phyloP scores from a whole-genome alignment of 192 early-diverging fungal species.

The Coemansia javaensis region DNA sequence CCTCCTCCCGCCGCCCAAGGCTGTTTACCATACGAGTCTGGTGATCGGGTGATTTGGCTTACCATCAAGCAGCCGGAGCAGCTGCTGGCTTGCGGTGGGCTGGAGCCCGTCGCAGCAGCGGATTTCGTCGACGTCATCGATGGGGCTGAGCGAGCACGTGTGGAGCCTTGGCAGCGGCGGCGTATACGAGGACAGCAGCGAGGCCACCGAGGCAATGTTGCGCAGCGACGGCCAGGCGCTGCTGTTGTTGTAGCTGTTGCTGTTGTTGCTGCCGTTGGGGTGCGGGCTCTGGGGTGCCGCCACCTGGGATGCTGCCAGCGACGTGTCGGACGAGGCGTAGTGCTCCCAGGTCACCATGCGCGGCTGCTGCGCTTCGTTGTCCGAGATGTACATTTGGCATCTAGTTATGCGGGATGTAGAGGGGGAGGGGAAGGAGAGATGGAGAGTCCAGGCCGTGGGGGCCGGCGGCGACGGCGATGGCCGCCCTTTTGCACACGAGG shows the following conservation, averaged over 20 bases:
- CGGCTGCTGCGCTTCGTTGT: background rate
- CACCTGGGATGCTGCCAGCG: too few relatives aligned
- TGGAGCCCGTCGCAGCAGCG: background rate
- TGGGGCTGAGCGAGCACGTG: background rate
- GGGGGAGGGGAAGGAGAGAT: background rate
- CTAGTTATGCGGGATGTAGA: background rate
- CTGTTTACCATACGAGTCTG: too few relatives aligned
- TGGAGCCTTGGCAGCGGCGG: too few relatives aligned
- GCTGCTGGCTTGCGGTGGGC: too few relatives aligned
- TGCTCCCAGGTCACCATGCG: background rate
- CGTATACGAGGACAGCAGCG: conserved; percentile 34
- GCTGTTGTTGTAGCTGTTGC: conserved; percentile 6
- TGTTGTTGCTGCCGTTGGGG: background rate
- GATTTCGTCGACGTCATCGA: conserved; percentile 29
- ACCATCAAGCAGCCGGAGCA: conserved; percentile 7
- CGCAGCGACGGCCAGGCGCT: conserved; percentile 42
- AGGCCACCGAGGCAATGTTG: conserved; percentile 20
- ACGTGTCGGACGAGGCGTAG: conserved; percentile 5
- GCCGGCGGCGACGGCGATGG: background rate
- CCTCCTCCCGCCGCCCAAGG: too few relatives aligned
- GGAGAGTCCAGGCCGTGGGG: too few relatives aligned
- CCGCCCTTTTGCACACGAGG: too few relatives aligned
- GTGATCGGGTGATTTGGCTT: too few relatives aligned
- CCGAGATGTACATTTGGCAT: conserved; percentile 4
- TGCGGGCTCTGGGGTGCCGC: too few relatives aligned